phyloP scores from a whole-genome alignment of 768 basidiomycete species.

The Russula foetens region DNA sequence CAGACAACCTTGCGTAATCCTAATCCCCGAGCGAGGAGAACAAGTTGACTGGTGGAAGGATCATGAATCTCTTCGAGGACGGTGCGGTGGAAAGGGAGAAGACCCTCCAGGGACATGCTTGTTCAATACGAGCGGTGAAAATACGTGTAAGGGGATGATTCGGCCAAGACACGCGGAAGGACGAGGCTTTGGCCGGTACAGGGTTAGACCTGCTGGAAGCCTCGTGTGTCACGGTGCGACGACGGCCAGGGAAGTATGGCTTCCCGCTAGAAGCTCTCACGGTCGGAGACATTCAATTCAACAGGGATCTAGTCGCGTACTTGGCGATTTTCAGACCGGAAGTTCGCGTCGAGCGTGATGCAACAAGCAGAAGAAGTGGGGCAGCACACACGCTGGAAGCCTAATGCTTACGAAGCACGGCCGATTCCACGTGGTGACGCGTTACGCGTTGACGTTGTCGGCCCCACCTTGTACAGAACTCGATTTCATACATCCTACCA shows the following conservation, averaged over 20 bases:
- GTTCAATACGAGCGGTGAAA: background rate
- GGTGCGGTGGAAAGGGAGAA: constrained; percentile 58
- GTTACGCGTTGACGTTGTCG: too few relatives aligned
- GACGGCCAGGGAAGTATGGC: too few relatives aligned
- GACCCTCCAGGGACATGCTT: constrained; percentile 14
- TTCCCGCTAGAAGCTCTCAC: background rate
- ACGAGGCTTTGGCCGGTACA: background rate
- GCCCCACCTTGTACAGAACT: too few relatives aligned
- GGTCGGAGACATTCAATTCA: background rate
- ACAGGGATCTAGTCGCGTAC: background rate
- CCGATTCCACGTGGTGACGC: too few relatives aligned
- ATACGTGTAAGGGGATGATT: background rate
- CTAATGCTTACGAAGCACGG: background rate
- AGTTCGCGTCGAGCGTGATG: background rate
- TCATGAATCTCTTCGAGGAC: constrained; percentile 66
- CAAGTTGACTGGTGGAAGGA: constrained; percentile 61
- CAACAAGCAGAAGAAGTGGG: background rate
- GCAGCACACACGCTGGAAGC: too few relatives aligned
- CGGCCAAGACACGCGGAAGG: background rate
- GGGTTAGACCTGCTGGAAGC: background rate
- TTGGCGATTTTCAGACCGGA: background rate
- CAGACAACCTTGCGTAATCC: constrained; percentile 80
- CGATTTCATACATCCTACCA: too few relatives aligned
- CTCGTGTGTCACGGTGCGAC: too few relatives aligned
- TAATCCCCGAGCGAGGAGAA: constrained; percentile 83